These are phyloP conservation scores for Sclerotinia minor DNA, from an alignment of 2,329 filamentous ascomycete species.

Conservation along the genomic window DNA sequence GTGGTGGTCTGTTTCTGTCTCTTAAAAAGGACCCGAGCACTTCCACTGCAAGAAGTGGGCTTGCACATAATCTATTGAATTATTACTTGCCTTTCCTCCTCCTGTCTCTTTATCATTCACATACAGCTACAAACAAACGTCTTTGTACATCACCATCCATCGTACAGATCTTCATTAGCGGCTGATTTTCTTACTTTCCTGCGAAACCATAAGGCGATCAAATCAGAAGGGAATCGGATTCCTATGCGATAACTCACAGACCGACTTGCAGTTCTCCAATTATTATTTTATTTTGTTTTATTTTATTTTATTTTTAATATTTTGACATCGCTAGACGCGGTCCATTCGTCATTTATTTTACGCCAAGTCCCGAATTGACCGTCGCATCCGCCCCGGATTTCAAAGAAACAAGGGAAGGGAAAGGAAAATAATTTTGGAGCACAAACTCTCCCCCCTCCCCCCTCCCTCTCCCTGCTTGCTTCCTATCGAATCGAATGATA, in stretches of 20 bases:
- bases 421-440: neutral
- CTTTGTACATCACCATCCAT: neutral
- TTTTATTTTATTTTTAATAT: neutral
- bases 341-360: constrained; percentile 9
- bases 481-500: no score
- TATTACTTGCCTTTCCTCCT: neutral
- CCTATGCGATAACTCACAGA: neutral
- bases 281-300: no score
- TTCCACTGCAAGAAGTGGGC: no score
- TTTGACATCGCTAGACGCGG: constrained; percentile 16
- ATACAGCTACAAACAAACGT: neutral
- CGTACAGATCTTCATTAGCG: neutral
- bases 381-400: constrained; percentile 12
- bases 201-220: neutral
- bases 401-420: constrained; percentile 1
- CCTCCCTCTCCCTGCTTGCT: neutral
- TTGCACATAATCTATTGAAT: no score
- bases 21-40: no score
- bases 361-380: constrained; percentile 13
- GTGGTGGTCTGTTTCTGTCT: no score
- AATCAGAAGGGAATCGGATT: neutral
- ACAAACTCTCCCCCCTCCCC: neutral
- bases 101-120: no score
- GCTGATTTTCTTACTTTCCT: neutral
- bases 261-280: no score